Base-by-base conservation (phyloP, 441 rosid species). In the Flueggea neowawraea region DNA sequence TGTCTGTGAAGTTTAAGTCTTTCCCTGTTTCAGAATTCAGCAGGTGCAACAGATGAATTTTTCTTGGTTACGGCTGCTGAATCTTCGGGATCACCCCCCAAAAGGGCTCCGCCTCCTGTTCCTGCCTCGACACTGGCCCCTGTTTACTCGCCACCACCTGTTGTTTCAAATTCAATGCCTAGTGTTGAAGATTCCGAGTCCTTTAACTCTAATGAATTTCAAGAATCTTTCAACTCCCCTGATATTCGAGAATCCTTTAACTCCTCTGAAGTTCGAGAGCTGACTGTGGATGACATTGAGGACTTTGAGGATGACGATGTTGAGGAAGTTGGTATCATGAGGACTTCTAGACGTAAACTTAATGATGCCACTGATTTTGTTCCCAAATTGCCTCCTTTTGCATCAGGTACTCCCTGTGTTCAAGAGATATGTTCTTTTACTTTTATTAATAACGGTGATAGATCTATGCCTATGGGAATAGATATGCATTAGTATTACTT, bases 251-350 rank as follows among this genome's bases (percentile, higher is more conserved):
- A 33, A 33, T 33, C 39, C 39, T 33, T 33, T 68, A 82, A 82
- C 75, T 91, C 98, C 54, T 62, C 80, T n/a, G 85, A 58, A 72
- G 90, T 61, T 59, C 87, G 73, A 66, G 99, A 95, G 71, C 84
- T 95, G 63, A 91, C 97, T 61, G 96, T 95, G 58, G 99, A 95
- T 80, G 99, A 95, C 76, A 95, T 95, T 75, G 98, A 95, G 44
- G 98, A 89, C 81, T 91, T 91, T 79, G 98, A 91, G 70, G 92
- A 85, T 31, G 97, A 89, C 13, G 70, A 65, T 53, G 48, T 31
- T 39, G 95, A 84, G 53, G 90, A 81, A 75, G 80, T 88, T 72
- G 70, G 69, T 65, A 85, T 85, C 78, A 69, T 78, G 68, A 84
- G 89, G 75, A 73, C 83, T 69, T 85, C 91, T 58, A 84, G 98